Conservation (phyloP, 2,329 filamentous ascomycete species). For the Diaporthe velutina region DNA sequence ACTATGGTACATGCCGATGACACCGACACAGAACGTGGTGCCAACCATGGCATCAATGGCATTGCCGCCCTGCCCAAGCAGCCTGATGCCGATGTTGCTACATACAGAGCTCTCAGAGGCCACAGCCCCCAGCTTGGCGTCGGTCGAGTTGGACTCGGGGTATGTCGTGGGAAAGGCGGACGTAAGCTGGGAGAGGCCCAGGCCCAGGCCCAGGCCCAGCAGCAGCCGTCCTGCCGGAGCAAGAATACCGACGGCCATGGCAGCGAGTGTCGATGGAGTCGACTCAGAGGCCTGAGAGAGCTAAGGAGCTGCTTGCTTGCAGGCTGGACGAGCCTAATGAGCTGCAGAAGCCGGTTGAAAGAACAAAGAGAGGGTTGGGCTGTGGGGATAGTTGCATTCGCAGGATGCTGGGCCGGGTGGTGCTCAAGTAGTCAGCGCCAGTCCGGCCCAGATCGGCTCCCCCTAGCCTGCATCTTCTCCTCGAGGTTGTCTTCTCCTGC, state of each 20-base stretch:
- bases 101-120: constrained; percentile 72
- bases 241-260: constrained; percentile 31
- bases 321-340: not conserved
- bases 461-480: not conserved
- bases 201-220: constrained; percentile 6
- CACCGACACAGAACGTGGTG: constrained; percentile 74
- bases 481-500: not conserved
- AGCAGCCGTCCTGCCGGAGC: constrained; percentile 28
- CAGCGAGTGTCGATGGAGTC: not conserved
- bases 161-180: constrained; percentile 44
- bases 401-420: not conserved
- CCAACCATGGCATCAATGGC: constrained; percentile 76
- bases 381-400: not conserved
- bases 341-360: not conserved
- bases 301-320: not conserved
- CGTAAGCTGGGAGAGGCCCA: constrained; percentile 49
- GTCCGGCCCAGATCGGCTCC: not conserved
- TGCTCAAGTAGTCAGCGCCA: constrained; percentile 6
- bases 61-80: constrained; percentile 72
- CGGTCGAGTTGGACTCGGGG: constrained; percentile 35
- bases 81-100: constrained; percentile 68
- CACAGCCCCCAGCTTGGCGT: constrained; percentile 64
- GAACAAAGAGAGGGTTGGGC: not conserved
- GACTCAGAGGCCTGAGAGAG: not conserved
- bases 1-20: constrained; percentile 74